These are phyloP conservation scores for Shiraia sp. DNA, from an alignment of 2,329 filamentous ascomycete genomes.

Conservation along the genomic window DNA sequence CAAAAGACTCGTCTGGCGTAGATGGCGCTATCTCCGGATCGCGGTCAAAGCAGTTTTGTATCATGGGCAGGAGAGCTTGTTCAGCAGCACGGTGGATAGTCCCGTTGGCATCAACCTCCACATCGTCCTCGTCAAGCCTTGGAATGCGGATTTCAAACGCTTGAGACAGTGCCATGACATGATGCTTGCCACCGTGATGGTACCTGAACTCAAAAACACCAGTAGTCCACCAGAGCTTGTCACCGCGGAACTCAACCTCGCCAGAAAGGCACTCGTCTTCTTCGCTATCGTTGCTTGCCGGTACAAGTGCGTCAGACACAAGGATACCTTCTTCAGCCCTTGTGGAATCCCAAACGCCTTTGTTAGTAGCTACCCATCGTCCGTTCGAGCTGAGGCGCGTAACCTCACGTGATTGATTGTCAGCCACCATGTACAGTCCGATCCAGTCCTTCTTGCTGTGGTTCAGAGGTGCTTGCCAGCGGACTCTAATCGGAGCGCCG, in stretches of 20 bases:
- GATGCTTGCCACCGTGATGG: conserved; percentile 90
- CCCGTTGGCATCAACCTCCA: conserved; percentile 62
- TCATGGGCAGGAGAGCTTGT: conserved; percentile 74
- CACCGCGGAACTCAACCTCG: conserved; percentile 84
- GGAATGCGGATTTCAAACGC: conserved; percentile 89
- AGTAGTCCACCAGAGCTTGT: conserved; percentile 96
- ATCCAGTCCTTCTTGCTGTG: conserved; percentile 95
- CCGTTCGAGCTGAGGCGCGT: conserved; percentile 85
- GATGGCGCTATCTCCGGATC: conserved; percentile 88
- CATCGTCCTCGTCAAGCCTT: conserved; percentile 76
- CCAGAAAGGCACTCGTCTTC: conserved; percentile 69
- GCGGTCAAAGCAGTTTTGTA: conserved; percentile 90
- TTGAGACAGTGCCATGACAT: conserved; percentile 89
- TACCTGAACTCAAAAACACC: conserved; percentile 97
- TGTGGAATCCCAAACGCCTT: conserved; percentile 74
- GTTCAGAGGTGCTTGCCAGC: conserved; percentile 84
- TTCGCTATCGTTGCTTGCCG: conserved; percentile 49
- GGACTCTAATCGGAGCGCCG: conserved; percentile 84
- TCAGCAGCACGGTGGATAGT: conserved; percentile 73
- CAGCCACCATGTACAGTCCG: conserved; percentile 92
- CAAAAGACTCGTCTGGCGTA: conserved; percentile 79
- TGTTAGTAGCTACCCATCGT: conserved; percentile 83
- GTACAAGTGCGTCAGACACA: conserved; percentile 65
- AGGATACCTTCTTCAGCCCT: conserved; percentile 78
- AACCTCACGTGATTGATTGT: conserved; percentile 83